Evolutionary conservation across 2,329 filamentous ascomycete genomes (phyloP), one percentile per base, ranked within the genome.

Genomic region (Hirsutella minnesotensis): DNA sequence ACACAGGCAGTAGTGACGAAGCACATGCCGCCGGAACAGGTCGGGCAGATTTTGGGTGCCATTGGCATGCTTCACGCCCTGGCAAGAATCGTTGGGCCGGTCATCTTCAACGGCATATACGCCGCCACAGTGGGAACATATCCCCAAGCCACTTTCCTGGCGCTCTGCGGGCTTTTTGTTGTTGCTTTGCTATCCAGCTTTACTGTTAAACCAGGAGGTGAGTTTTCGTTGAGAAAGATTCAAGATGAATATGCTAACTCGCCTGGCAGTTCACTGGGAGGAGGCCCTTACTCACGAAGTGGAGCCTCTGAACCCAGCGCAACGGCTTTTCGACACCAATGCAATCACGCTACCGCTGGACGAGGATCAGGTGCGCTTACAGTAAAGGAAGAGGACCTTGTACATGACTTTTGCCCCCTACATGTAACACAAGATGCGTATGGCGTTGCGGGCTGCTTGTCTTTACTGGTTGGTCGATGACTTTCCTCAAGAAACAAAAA

Each of bases 31-130:
- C 71, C 79, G 1, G 84, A 92, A 49, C 76, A 77, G 38, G 82
- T 92, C 0, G 92, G 92, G 0, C 81, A 92, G 58, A 68, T 96
- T n/a, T 73, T 98, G 0, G 92, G 92, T 19, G 89, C 88, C 2
- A 83, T 82, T 15, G 92, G 90, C 0, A 68, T 96, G 47, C 64
- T 96, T 45, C 90, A 96, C 62, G 84, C 87, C 1, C 64, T 95
- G 30, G 77, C 85, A 3, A 72, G 88, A 47, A 79, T 96, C 2
- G 59, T 94, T 12, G 81, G 83, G 1, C 92, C 92, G 0, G 73
- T 86, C 0, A 56, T 90, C 1, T 94, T 95, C 63, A 94, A 92
- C 55, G 75, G 85, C 5, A 77, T 96, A 9, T 98, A 94, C 58
- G 83, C 83, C 13, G 68, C 73, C 3, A 96, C 92, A 0, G 86